phyloP scores from a whole-genome alignment of 1,284 basidiomycete genomes.

The Pseudozyma sp. region DNA sequence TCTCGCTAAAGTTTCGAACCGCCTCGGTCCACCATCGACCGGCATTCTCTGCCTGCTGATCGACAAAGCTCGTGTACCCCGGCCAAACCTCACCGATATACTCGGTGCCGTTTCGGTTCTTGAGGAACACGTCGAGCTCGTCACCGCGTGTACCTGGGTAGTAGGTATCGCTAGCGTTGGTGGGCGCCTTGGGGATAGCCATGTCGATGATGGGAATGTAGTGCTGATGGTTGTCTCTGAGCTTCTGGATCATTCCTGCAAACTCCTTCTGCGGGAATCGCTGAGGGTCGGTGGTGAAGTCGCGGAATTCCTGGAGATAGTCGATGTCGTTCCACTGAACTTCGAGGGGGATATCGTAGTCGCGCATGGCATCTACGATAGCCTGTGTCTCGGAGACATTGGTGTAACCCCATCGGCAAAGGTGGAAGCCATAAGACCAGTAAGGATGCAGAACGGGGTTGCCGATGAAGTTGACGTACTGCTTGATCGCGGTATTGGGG shows the following conservation, averaged over 20 bases:
- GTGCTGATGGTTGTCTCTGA: slow-evolving; percentile 72
- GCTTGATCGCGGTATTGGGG: slow-evolving; percentile 49
- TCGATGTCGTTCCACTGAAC: slow-evolving; percentile 85
- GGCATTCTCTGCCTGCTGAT: slow-evolving; percentile 43
- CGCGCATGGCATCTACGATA: slow-evolving; percentile 43
- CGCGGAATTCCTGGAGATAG: slow-evolving; percentile 74
- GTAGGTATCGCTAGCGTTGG: slow-evolving; percentile 69
- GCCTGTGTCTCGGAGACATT: slow-evolving; percentile 46
- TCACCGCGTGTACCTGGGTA: slow-evolving; percentile 47
- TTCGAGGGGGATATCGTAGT: slow-evolving; percentile 75
- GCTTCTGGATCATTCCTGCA: slow-evolving; percentile 74
- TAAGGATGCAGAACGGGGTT: slow-evolving; percentile 45
- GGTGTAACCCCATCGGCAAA: slow-evolving; percentile 58
- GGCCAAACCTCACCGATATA: slow-evolving; percentile 75
- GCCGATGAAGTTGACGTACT: slow-evolving; percentile 57
- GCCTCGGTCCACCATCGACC: slow-evolving; percentile 54
- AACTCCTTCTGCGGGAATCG: slow-evolving; percentile 76
- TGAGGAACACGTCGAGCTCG: slow-evolving; percentile 55
- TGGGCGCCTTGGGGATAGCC: slow-evolving; percentile 65
- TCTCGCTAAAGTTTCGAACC: slow-evolving; percentile 47
- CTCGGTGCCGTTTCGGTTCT: slow-evolving; percentile 70
- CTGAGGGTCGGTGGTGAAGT: slow-evolving; percentile 78
- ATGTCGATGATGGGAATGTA: slow-evolving; percentile 70
- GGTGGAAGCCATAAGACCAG: slow-evolving; percentile 60
- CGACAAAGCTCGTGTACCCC: slow-evolving; percentile 41